phyloP scores from a whole-genome alignment of 164 flowering plant genomes.

The Tetracentron sinense region DNA sequence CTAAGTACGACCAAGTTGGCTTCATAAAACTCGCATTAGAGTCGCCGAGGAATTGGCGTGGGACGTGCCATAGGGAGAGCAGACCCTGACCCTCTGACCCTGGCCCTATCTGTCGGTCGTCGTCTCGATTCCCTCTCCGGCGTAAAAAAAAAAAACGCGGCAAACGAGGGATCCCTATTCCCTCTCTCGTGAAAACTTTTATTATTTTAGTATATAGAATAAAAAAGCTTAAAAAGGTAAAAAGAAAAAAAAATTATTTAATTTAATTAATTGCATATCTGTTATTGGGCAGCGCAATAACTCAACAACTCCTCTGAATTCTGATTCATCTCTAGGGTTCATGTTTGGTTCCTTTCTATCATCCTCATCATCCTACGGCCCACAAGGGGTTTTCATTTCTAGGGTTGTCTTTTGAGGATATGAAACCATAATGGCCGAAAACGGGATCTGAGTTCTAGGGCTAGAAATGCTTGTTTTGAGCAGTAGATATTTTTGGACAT shows the following conservation, averaged over 20 bases:
- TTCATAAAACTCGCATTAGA: not conserved
- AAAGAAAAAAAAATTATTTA: not conserved
- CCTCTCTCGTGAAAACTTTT: not conserved
- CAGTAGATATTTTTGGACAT: no score
- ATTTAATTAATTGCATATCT: not conserved
- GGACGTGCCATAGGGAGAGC: conserved; percentile 4
- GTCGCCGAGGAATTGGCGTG: conserved; percentile 19
- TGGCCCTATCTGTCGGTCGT: conserved; percentile 35
- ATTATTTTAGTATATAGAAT: not conserved
- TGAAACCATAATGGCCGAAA: no score
- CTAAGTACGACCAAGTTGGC: not conserved
- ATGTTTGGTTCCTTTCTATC: no score
- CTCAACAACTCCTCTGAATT: no score
- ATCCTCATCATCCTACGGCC: no score
- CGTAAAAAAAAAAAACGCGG: conserved; percentile 29
- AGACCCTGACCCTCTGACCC: no score
- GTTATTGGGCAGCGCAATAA: no score
- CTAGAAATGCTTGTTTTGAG: no score
- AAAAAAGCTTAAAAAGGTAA: not conserved
- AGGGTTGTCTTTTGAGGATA: no score
- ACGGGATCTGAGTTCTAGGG: no score
- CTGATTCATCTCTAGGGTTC: no score
- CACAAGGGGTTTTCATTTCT: no score
- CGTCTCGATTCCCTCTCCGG: conserved; percentile 35
- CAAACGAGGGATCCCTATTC: conserved; percentile 27